Percentiles rank a stretch among this genome's conserved stretches.
These are phyloP conservation scores for Hypholoma fasciculare DNA, from an alignment of 768 basidiomycete genomes.

Conservation along the genomic window DNA sequence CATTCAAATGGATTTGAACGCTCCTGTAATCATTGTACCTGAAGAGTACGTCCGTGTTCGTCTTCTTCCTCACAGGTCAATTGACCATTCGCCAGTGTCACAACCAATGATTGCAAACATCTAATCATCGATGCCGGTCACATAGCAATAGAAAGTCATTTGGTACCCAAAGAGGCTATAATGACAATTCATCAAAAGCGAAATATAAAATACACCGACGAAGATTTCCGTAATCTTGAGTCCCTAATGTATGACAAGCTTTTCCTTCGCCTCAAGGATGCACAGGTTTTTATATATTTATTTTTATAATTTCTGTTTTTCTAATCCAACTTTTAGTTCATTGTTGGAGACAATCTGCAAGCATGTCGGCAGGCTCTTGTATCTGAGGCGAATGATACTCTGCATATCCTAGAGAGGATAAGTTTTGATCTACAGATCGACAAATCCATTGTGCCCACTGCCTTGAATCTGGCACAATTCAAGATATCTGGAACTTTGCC, in stretches of 20 bases:
- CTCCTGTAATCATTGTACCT: slow-evolving; percentile 95
- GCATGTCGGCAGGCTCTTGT: slow-evolving; percentile 80
- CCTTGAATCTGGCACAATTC: slow-evolving; percentile 80
- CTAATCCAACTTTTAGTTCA: slow-evolving; percentile 60
- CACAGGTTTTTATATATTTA: slow-evolving; percentile 62
- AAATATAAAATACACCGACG: slow-evolving; percentile 80
- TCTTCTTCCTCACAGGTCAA: slow-evolving; percentile 1
- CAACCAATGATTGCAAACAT: slow-evolving; percentile 75
- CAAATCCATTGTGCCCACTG: slow-evolving; percentile 89
- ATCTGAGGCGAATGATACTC: slow-evolving; percentile 50
- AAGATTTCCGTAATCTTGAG: slow-evolving; percentile 84
- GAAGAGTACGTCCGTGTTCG: slow-evolving; percentile 63
- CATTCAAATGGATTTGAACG: slow-evolving; percentile 94
- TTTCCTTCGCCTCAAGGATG: slow-evolving; percentile 77
- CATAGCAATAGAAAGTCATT: slow-evolving; percentile 88
- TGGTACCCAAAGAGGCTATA: slow-evolving; percentile 82
- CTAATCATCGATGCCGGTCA: slow-evolving; percentile 96
- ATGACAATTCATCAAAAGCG: slow-evolving; percentile 80
- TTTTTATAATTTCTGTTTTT: slow-evolving; percentile 22
- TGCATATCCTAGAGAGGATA: slow-evolving; percentile 91
- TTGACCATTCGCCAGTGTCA: slow-evolving; percentile 52
- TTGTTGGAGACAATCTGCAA: slow-evolving; percentile 83
- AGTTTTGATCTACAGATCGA: slow-evolving; percentile 88
- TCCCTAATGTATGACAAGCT: slow-evolving; percentile 95
- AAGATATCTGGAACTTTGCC: slow-evolving; percentile 91